Conservation (phyloP, 2,329 filamentous ascomycete species). For the Uncinocarpus reesii region DNA sequence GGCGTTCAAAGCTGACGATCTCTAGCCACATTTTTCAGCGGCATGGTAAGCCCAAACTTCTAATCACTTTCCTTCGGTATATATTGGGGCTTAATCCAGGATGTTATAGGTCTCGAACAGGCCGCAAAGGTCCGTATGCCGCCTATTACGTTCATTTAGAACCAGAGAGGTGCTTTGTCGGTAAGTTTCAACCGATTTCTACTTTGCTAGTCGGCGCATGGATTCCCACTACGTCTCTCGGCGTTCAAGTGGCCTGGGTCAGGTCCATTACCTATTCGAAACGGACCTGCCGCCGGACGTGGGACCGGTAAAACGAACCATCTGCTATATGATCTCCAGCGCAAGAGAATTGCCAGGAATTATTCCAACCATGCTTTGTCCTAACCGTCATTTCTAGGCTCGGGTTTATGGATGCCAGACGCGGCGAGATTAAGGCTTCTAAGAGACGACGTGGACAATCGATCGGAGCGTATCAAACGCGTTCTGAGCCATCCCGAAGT, state of each 20-base stretch:
- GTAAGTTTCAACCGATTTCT: constrained; percentile 36
- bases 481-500: constrained; percentile 54
- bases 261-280: no score
- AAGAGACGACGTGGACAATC: constrained; percentile 63
- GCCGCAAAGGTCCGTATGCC: constrained; percentile 76
- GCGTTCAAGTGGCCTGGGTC: no score
- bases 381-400: constrained; percentile 41
- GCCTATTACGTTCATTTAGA: constrained; percentile 80
- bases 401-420: constrained; percentile 73
- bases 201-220: background rate
- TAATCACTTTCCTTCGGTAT: constrained; percentile 14
- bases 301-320: no score
- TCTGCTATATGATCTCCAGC: background rate
- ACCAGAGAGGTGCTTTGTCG: constrained; percentile 61
- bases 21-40: constrained; percentile 66
- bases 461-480: constrained; percentile 58
- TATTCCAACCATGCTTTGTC: background rate
- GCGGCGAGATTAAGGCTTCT: constrained; percentile 54
- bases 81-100: background rate
- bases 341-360: no score
- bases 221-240: background rate
- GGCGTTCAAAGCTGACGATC: constrained; percentile 16
- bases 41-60: constrained; percentile 50
- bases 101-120: constrained; percentile 59
- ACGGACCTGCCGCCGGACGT: no score